phyloP scores from a whole-genome alignment of 2,329 filamentous ascomycete species.

The Allantophomopsis cytisporea region DNA sequence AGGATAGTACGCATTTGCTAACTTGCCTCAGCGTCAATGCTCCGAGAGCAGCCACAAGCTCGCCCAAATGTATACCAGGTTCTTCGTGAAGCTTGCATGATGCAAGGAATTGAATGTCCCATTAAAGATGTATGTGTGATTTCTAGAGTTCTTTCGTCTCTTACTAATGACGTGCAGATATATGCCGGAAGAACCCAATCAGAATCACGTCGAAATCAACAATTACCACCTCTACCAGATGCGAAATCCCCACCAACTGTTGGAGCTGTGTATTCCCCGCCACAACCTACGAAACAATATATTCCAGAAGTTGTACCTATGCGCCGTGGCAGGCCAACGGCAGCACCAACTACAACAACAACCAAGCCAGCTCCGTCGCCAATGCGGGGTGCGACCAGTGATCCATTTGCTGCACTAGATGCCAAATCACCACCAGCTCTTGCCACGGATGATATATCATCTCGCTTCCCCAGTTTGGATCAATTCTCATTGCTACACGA shows the following conservation, averaged over 20 bases:
- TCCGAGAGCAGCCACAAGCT: conserved; percentile 62
- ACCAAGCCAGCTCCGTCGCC: conserved; percentile 53
- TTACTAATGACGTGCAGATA: conserved; percentile 38
- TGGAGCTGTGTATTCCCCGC: conserved; percentile 71
- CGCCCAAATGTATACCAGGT: conserved; percentile 94
- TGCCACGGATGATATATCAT: conserved; percentile 66
- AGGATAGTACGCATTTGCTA: conserved; percentile 1
- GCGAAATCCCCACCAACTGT: conserved; percentile 40
- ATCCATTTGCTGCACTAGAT: conserved; percentile 88
- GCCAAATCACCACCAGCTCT: conserved; percentile 37
- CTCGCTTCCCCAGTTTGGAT: conserved; percentile 79
- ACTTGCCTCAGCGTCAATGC: conserved; percentile 59
- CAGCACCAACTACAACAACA: conserved; percentile 29
- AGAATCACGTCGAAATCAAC: conserved; percentile 44
- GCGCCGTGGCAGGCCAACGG: conserved; percentile 68
- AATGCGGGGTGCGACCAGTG: conserved; percentile 52
- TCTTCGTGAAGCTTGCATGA: conserved; percentile 70
- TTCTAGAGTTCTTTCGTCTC: neutral
- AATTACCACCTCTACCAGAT: conserved; percentile 41
- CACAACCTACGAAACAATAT: conserved; percentile 51
- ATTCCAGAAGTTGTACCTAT: conserved; percentile 90
- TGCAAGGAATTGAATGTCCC: conserved; percentile 77
- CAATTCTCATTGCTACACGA: conserved; percentile 88
- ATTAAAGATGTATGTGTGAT: conserved; percentile 68
- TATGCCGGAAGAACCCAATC: conserved; percentile 52